A percentile compares a stretch with the other conserved stretches of the same genome.
phyloP scores from a whole-genome alignment of 1,139 yeast genomes.

The Komagataea norvegica region DNA sequence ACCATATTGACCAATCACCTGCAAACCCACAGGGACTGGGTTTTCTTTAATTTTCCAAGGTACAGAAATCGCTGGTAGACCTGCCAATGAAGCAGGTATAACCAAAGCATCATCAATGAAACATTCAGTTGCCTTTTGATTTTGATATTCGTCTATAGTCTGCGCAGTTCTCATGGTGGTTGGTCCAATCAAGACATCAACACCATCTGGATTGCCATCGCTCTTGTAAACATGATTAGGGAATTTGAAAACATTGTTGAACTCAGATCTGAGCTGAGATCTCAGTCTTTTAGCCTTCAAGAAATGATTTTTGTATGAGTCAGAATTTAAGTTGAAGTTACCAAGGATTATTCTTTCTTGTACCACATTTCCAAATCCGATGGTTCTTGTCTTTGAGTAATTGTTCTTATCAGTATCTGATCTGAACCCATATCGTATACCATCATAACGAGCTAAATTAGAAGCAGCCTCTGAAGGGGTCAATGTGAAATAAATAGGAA shows the following conservation, averaged over 20 bases:
- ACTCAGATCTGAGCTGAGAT: slow-evolving; percentile 53
- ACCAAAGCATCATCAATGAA: slow-evolving; percentile 82
- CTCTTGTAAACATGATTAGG: slow-evolving; percentile 39
- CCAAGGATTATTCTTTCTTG: slow-evolving; percentile 81
- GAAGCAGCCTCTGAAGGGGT: slow-evolving; percentile 96
- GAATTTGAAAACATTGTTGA: slow-evolving; percentile 55
- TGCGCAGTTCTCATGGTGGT: slow-evolving; percentile 65
- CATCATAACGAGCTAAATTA: slow-evolving; percentile 85
- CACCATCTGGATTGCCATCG: slow-evolving; percentile 29
- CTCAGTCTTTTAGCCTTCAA: slow-evolving; percentile 71
- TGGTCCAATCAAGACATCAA: slow-evolving; percentile 74
- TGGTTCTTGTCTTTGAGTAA: slow-evolving; percentile 55
- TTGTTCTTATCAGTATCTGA: slow-evolving; percentile 38
- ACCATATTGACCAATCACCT: slow-evolving; percentile 82
- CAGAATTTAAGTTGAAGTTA: slow-evolving; percentile 75
- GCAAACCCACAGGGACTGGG: slow-evolving; percentile 56
- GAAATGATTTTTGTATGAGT: slow-evolving; percentile 69
- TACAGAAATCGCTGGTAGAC: slow-evolving; percentile 76
- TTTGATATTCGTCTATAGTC: slow-evolving; percentile 40
- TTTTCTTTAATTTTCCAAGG: slow-evolving; percentile 45
- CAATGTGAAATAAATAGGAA: slow-evolving; percentile 83
- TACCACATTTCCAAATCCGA: slow-evolving; percentile 77
- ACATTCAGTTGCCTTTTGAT: slow-evolving; percentile 50
- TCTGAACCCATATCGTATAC: slow-evolving; percentile 73
- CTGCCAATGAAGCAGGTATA: slow-evolving; percentile 88